Percentiles rank a stretch among this genome's conserved stretches.
These are phyloP conservation scores for Pythium pyrilobum DNA, from an alignment of 352 stramenopile species.

Conservation along the genomic window DNA sequence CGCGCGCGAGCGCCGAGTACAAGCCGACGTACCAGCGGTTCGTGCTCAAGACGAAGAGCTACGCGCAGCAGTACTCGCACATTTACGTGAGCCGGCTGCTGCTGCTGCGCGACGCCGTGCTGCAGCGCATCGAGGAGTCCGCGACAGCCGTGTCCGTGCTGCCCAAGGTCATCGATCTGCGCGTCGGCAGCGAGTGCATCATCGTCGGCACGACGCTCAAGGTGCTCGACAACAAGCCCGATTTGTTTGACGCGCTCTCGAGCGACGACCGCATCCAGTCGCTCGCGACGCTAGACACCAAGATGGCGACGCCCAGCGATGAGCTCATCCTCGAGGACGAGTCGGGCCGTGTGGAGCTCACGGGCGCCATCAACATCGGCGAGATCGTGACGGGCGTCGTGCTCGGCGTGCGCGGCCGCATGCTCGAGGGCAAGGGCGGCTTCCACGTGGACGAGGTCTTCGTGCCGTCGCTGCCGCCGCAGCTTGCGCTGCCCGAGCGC, in stretches of 20 bases:
- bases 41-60: constrained; percentile 80
- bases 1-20: constrained; percentile 38
- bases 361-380: constrained; percentile 41
- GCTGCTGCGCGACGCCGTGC: constrained; percentile 58
- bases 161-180: constrained; percentile 75
- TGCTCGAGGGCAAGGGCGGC: constrained; percentile 30
- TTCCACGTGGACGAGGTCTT: constrained; percentile 67
- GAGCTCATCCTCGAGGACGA: constrained; percentile 86
- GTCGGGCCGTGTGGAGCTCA: constrained; percentile 76
- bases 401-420: constrained; percentile 54
- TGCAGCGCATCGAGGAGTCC: constrained; percentile 35
- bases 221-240: constrained; percentile 62
- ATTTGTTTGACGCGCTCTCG: constrained; percentile 75
- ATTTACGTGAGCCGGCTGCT: constrained; percentile 85
- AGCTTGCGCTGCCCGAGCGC: constrained; percentile 37
- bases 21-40: constrained; percentile 62
- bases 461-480: constrained; percentile 43
- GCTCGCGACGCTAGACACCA: constrained; percentile 25
- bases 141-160: constrained; percentile 29
- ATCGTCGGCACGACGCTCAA: constrained; percentile 86
- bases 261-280: constrained; percentile 49
- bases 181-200: constrained; percentile 54
- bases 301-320: constrained; percentile 66
- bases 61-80: constrained; percentile 88
- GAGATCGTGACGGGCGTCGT: constrained; percentile 73